Conservation (phyloP, 1,284 basidiomycete genomes). For the Phellinidium pouzarii region DNA sequence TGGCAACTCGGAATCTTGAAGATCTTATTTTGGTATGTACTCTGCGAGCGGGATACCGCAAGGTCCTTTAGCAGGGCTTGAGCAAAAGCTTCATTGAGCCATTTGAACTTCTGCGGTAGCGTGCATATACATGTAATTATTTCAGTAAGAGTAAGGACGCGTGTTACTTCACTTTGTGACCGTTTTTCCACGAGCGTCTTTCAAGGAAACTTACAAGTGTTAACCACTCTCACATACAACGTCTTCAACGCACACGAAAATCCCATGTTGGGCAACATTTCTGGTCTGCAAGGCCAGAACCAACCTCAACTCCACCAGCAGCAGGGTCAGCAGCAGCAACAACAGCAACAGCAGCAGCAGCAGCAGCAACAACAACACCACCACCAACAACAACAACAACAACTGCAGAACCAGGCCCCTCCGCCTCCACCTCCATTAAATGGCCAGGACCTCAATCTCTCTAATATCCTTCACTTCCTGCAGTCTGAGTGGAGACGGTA, state of each 20-base stretch:
- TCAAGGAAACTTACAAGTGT: slow-evolving; percentile 1
- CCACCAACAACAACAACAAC: slow-evolving; percentile 42
- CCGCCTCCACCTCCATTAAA: slow-evolving; percentile 71
- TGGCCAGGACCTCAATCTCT: slow-evolving; percentile 86
- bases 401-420: slow-evolving; percentile 51
- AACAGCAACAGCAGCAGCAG: slow-evolving; percentile 38
- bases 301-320: slow-evolving; percentile 38
- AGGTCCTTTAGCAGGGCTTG: too few species aligned
- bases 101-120: too few species aligned
- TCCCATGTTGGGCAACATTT: slow-evolving; percentile 42
- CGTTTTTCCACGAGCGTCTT: slow-evolving; percentile 11
- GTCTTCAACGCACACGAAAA: not conserved
- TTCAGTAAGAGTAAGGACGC: too few species aligned
- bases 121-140: not conserved
- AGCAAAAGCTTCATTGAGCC: too few species aligned
- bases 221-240: not conserved
- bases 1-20: too few species aligned
- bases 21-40: too few species aligned
- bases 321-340: slow-evolving; percentile 37
- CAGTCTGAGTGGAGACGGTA: slow-evolving; percentile 97
- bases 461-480: slow-evolving; percentile 92
- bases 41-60: too few species aligned
- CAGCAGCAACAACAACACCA: slow-evolving; percentile 46
- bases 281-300: slow-evolving; percentile 36
- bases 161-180: too few species aligned